Base-by-base conservation (phyloP, 1,284 basidiomycete genomes). In the Malassezia restricta region DNA sequence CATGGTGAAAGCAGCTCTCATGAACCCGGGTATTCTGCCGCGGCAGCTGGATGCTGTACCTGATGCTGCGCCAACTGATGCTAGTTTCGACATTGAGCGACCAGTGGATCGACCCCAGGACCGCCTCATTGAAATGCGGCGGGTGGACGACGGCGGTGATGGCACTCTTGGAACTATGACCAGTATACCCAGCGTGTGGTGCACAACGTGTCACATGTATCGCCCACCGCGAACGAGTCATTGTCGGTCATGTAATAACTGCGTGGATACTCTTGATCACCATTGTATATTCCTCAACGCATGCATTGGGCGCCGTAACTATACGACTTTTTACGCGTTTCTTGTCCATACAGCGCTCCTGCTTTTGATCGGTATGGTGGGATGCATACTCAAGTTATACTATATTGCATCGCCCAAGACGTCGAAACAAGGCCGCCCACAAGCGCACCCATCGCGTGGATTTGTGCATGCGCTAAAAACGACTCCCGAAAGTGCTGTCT, bases 201-300 rank as follows among this genome's bases (percentile, higher is more conserved):
- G 72, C 54, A 61, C 65, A 46, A 67, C 71, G 15, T 74, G 72
- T 46, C 58, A 61, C 1, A 61, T 64, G 1, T 74, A 73, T 43
- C 54, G 72, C 6, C 66, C 72, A 6, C 72, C 72, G 0, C 56
- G 72, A 14, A 58, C 56, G 45, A 68, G 65, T 28, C 72, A 74
- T 44, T 74, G 72, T 44, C 52, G 72, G 8, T 57, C 68, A 2
- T 74, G 72, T 57, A 67, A 74, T 40, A 71, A 70, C 49, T 74
- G 72, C 48, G 66, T 74, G 7, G 68, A 73, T 28, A 62, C 62
- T 37, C 66, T 74, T 43, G 71, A 74, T 43, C 72, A 74, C 53
- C 72, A 74, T 47, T 74, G 72, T 51, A 68, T 64, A 27, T 74
- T 71, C 35, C 59, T 74, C 17, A 74, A 74, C 55, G 68, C 62